Evolutionary conservation across 257 asterid species (phyloP).

Genomic region (Solanum arcanum): DNA sequence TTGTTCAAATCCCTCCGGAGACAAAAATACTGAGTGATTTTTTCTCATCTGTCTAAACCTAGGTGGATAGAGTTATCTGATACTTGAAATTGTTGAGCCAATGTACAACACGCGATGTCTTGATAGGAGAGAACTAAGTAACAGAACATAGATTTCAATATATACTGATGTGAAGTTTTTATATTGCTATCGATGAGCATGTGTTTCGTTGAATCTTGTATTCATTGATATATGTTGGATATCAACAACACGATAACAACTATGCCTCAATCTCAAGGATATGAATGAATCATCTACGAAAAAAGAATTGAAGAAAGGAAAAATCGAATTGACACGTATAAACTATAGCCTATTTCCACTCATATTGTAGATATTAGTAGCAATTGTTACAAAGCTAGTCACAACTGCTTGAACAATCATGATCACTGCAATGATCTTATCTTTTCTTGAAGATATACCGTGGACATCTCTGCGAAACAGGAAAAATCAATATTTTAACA

Average conservation of each 20-base stretch:
- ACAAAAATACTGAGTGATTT: neutral
- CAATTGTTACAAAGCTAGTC: constrained; percentile 72
- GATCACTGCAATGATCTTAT: constrained; percentile 55
- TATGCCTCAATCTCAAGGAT: neutral
- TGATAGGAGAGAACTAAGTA: neutral
- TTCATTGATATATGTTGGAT: neutral
- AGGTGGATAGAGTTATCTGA: neutral
- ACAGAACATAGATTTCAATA: neutral
- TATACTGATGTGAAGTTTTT: neutral
- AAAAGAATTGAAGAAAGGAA: neutral
- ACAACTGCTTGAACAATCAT: constrained; percentile 65
- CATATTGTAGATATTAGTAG: constrained; percentile 54
- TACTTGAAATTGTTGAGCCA: neutral
- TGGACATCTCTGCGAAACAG: constrained; percentile 61
- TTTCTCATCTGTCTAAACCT: neutral
- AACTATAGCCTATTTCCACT: constrained; percentile 7
- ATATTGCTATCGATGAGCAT: neutral
- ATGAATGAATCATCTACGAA: neutral
- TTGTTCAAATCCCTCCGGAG: neutral
- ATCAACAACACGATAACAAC: neutral
- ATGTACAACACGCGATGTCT: neutral
- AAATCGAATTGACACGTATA: neutral
- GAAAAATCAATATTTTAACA: neutral
- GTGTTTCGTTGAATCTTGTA: neutral
- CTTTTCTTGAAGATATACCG: constrained; percentile 60